phyloP scores from a whole-genome alignment of 441 rosid genomes.

The Viola pubescens region DNA sequence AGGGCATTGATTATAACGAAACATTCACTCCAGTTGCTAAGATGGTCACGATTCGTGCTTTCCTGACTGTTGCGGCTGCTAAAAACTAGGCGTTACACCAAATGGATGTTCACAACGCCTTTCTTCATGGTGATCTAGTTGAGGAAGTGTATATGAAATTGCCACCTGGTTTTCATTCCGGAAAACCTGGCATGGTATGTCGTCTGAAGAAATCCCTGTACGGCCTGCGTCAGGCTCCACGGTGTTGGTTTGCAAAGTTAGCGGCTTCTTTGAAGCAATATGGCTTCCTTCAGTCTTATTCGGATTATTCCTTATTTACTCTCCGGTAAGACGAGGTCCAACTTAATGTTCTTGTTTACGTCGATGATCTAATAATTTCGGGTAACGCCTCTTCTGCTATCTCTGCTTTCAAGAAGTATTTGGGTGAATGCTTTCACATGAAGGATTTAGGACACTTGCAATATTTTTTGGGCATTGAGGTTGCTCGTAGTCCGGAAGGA shows the following conservation, averaged over 20 bases:
- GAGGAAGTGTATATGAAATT: not conserved
- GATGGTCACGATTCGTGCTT: not conserved
- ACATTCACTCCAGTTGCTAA: not conserved
- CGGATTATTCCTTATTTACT: not conserved
- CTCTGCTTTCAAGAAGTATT: not conserved
- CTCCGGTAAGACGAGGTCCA: too few relatives aligned
- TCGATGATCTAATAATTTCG: not conserved
- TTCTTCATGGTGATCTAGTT: not conserved
- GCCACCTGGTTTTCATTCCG: not conserved
- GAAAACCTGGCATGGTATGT: not conserved
- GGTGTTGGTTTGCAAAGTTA: not conserved
- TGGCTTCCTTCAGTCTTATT: not conserved
- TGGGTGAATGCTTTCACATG: not conserved
- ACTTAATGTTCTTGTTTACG: not conserved
- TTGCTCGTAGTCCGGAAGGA: not conserved
- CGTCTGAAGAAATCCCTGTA: not conserved
- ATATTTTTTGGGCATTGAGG: conserved; percentile 2
- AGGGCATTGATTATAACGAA: not conserved
- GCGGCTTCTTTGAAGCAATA: not conserved
- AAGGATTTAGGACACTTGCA: not conserved
- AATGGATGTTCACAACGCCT: not conserved
- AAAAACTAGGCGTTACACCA: not conserved
- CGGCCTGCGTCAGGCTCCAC: not conserved
- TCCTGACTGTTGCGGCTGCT: not conserved
- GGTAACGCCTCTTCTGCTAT: not conserved